Percentiles rank a stretch among this genome's conserved stretches.
phyloP scores from a whole-genome alignment of 2,329 filamentous ascomycete species.

The Botrytis medusae region DNA sequence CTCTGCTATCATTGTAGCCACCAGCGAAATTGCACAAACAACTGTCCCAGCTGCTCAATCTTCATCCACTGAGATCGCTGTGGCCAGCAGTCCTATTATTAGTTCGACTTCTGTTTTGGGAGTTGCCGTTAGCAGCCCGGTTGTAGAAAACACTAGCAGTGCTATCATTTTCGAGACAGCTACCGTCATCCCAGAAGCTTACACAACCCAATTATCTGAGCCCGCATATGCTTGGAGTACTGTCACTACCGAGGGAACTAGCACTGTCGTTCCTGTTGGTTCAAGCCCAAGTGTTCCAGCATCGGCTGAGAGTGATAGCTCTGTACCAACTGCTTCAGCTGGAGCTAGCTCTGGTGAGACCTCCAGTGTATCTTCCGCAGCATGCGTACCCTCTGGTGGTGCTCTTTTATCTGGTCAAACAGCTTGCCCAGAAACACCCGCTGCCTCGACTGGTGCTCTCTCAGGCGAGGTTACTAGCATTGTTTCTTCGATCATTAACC shows the following conservation, averaged over 20 bases:
- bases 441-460: neutral
- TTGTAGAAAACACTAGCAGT: neutral
- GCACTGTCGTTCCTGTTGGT: neutral
- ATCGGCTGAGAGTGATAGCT: neutral
- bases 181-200: constrained; percentile 9
- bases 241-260: neutral
- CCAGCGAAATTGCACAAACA: neutral
- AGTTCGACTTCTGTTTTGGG: neutral
- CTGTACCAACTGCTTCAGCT: neutral
- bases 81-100: neutral
- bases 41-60: neutral
- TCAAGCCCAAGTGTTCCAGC: constrained; percentile 8
- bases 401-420: neutral
- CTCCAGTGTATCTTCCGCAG: neutral
- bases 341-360: constrained; percentile 2
- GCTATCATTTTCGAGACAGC: neutral
- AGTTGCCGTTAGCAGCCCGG: constrained; percentile 10
- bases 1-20: neutral
- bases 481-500: neutral
- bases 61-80: neutral
- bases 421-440: neutral
- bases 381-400: neutral
- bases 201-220: neutral
- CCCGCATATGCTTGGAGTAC: constrained; percentile 14
- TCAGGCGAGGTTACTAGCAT: neutral